Evolutionary conservation across 805 yeast species (phyloP), one percentile per base, ranked within the genome.

Genomic region (Candida qinlingensis): DNA sequence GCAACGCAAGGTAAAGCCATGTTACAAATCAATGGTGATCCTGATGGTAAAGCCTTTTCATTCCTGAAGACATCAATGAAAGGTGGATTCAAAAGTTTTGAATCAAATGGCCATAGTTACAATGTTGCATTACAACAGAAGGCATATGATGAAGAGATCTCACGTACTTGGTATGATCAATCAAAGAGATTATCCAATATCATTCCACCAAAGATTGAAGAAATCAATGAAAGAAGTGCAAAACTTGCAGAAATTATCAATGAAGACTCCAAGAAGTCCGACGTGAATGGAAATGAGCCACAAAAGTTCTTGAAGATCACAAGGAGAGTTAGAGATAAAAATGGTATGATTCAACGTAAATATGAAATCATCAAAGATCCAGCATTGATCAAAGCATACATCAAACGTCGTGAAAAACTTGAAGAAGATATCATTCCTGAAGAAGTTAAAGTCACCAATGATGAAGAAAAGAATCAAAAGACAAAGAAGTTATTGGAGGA

Each of bases 1-100:
- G 94, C 98, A 3, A 90, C 96, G 27, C 98, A 91, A 63, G 96
- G 97, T 47, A 91, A 95, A 60, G 95, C 97, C 0, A 94, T 94
- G 97, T 74, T 94, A 39, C 97, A 90, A 61, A 78, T 94, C 28
- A 88, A 88, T 62, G 98, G 98, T 43, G 98, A 94, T 64, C 96
- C 96, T 2, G 82, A 96, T 0, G 96, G 96, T 27, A 80, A 87
- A 54, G 94, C 96, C 0, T 87, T 87, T 55, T 88, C 96, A 8
- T 86, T 92, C 55, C 73, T 91, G 57, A 78, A 91, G 55, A 87
- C 97, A 0, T 88, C 97, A 0, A 95, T 92, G 88, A 94, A 92
- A 66, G 96, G 96, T 60, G 96, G 96, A 2, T 92, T 92, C 66
- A 69, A 69, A 45, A 57, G 63, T 30, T 64, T 70, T 48, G 72